Conservation (phyloP, 257 asterid species). For the Plantago major region DNA sequence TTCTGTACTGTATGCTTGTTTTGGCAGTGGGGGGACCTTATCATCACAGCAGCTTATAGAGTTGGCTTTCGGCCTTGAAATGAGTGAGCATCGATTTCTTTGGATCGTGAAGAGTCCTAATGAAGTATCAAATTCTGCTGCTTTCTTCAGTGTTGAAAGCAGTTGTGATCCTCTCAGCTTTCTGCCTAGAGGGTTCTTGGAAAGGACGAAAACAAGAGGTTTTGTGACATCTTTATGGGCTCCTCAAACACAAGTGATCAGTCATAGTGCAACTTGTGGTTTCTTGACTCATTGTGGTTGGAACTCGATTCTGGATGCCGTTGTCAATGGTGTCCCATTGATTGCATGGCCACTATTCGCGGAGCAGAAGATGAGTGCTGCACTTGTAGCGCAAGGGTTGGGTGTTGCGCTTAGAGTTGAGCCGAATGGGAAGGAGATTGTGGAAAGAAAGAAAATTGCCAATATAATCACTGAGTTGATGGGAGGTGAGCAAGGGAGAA, state of each 20-base stretch:
- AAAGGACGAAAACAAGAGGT: conserved; percentile 30
- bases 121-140: conserved; percentile 18
- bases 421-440: conserved; percentile 23
- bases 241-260: conserved; percentile 33
- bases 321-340: conserved; percentile 37
- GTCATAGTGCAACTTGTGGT: conserved; percentile 35
- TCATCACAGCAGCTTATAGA: conserved; percentile 36
- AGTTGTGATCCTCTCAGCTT: conserved; percentile 14
- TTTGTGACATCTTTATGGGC: conserved; percentile 37
- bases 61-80: conserved; percentile 38
- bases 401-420: conserved; percentile 17
- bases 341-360: conserved; percentile 49
- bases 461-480: conserved; percentile 7
- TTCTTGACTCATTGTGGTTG: conserved; percentile 49
- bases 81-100: conserved; percentile 37
- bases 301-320: conserved; percentile 43
- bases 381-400: conserved; percentile 20
- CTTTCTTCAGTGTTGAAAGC: conserved; percentile 2
- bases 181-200: conserved; percentile 26
- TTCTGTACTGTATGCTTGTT: conserved; percentile 53
- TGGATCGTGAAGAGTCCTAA: conserved; percentile 31
- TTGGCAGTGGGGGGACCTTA: conserved; percentile 66
- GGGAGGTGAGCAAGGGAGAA: conserved; percentile 22
- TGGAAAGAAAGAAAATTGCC: conserved; percentile 15
- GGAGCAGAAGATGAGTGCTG: conserved; percentile 45